Base-by-base conservation (phyloP, 1,284 basidiomycete species). In the Crepidotus sp. region DNA sequence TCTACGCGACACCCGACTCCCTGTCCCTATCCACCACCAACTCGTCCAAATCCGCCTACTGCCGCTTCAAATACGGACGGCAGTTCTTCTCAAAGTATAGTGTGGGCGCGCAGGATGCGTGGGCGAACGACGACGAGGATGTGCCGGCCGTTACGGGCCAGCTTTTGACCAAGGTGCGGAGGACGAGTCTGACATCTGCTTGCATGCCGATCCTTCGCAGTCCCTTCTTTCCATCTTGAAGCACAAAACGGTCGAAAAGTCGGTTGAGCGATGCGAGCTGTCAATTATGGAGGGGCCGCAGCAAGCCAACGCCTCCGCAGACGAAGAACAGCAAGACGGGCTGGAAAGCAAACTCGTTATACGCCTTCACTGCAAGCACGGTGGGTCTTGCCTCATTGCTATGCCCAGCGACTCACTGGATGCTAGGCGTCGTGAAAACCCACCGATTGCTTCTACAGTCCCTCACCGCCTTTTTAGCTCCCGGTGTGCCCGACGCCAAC, bases 321-420 rank as follows among this genome's bases (percentile, higher is more conserved):
- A 64, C 11, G 76, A 77, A 24, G 75, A 77, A 27, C 59, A 77
- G 27, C 59, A 64, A 25, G 83, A 85, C 53, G 67, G 72, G 35
- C 64, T 84, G 8, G 83, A 86, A 60, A 83, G 77, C 57, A 79
- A 72, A 57, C 63, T 87, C 42, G 70, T 83, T 29, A 65, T 89
- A 34, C 76, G 79, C 49, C 60, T 89, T 40, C 71, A 85, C 55
- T 89, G 86, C 62, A 87, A 88, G 66, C 81, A 87, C 54, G 86
- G 86, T 82, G 58, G 54, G 63, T 26, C 21, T 26, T 21, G 11
- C 9, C 42, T 14, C 40, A 41, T 14, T 39, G 33, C 44, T 53
- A 27, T 37, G 40, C 27, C 27, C 32, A 40, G 24, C 26, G 15
- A 26, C 17, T 35, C 24, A 35, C n/a, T 26, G 45, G 32, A 25